Evolutionary conservation across 176 grass and related monocot species (phyloP).

Genomic region (Saccharum officinarum): DNA sequence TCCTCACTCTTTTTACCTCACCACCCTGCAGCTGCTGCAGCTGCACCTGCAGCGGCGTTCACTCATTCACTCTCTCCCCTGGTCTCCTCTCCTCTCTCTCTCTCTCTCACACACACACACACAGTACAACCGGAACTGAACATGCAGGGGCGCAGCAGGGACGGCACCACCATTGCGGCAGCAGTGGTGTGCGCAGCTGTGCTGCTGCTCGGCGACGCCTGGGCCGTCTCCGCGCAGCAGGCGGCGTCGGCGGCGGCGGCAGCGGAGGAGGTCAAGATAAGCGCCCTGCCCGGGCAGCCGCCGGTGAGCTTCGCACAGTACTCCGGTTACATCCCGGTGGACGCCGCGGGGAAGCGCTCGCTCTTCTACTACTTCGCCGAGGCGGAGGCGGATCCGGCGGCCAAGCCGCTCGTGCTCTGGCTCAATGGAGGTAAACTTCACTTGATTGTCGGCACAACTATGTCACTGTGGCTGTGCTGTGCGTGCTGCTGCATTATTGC

Average conservation of each 20-base stretch:
- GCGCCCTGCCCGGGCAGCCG: constrained; percentile 73
- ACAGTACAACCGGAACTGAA: not conserved
- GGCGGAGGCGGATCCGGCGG: constrained; percentile 72
- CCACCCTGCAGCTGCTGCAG: constrained; percentile 3
- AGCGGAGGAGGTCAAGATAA: constrained; percentile 58
- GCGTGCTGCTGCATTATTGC: constrained; percentile 28
- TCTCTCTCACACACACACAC: not conserved
- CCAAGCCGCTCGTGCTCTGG: constrained; percentile 97
- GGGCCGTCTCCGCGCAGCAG: not conserved
- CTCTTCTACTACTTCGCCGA: constrained; percentile 98
- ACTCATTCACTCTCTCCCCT: not conserved
- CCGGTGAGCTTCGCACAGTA: constrained; percentile 77
- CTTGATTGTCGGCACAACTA: not conserved
- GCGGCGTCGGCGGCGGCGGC: constrained; percentile 19
- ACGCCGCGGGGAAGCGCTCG: constrained; percentile 55
- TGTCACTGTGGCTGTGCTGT: constrained; percentile 10
- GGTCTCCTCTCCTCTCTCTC: not conserved
- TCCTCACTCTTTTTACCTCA: not conserved
- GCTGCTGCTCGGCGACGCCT: constrained; percentile 27
- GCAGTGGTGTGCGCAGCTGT: constrained; percentile 13
- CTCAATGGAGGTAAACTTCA: constrained; percentile 78
- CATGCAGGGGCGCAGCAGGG: constrained; percentile 23
- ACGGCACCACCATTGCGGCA: constrained; percentile 11
- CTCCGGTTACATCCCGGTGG: constrained; percentile 86
- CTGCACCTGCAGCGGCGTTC: not conserved